Conservation (phyloP, 2,329 filamentous ascomycete species). For the Ascochyta viciae-villosae region DNA sequence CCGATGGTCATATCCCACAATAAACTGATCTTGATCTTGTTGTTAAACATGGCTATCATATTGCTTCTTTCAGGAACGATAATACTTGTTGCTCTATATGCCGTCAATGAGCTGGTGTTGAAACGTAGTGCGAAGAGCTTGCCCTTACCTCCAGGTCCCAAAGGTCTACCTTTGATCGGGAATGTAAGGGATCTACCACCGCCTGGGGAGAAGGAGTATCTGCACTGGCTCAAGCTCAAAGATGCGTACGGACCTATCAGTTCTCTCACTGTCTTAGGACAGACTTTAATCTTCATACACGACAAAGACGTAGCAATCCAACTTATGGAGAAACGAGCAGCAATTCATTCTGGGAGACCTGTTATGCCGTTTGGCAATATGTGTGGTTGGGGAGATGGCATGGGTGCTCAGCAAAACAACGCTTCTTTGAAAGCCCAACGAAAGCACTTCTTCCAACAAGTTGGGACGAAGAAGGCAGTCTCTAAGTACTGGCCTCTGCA, state of each 20-base stretch:
- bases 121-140: background rate
- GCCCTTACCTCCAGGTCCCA: conserved; percentile 60
- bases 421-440: conserved; percentile 49
- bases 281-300: conserved; percentile 34
- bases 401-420: conserved; percentile 49
- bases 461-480: conserved; percentile 54
- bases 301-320: conserved; percentile 33
- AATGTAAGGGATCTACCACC: conserved; percentile 59
- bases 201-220: conserved; percentile 45
- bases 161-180: conserved; percentile 56
- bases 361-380: conserved; percentile 28
- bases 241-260: conserved; percentile 39
- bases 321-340: conserved; percentile 31
- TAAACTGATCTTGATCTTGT: background rate
- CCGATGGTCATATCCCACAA: background rate
- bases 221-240: conserved; percentile 56
- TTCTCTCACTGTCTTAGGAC: conserved; percentile 34
- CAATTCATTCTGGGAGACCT: conserved; percentile 33
- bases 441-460: conserved; percentile 54
- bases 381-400: conserved; percentile 49
- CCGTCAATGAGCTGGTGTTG: background rate
- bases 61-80: background rate
- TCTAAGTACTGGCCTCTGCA: conserved; percentile 53
- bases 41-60: background rate
- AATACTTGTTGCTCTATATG: background rate